Percentiles rank a stretch among this genome's conserved stretches.
These are phyloP conservation scores for Saprolegnia parasitica DNA, from an alignment of 352 stramenopile genomes.

Conservation along the genomic window DNA sequence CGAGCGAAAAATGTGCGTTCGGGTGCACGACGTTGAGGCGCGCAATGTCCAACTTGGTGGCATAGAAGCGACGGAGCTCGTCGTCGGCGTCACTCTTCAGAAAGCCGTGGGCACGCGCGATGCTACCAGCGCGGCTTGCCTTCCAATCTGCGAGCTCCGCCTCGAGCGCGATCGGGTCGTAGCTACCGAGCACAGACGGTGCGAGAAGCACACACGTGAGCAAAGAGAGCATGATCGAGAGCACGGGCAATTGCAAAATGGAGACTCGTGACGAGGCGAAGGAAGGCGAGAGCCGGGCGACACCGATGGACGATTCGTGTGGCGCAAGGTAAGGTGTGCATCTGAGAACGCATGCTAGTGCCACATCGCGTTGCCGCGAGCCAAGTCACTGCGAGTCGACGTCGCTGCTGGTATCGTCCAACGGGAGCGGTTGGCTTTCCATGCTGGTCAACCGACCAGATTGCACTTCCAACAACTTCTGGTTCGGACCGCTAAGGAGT, in stretches of 20 bases:
- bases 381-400: too few species aligned
- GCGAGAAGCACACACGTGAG: not conserved
- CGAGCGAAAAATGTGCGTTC: constrained; percentile 38
- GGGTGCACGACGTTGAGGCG: constrained; percentile 27
- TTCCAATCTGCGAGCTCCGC: constrained; percentile 8
- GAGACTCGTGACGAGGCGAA: not conserved
- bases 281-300: not conserved
- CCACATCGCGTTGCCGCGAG: too few species aligned
- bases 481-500: too few species aligned
- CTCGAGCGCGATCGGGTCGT: not conserved
- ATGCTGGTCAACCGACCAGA: too few species aligned
- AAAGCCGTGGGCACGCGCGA: constrained; percentile 10
- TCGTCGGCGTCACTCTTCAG: not conserved
- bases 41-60: constrained; percentile 16
- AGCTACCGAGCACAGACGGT: constrained; percentile 1
- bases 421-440: too few species aligned
- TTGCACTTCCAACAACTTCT: too few species aligned
- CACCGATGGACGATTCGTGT: not conserved
- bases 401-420: too few species aligned
- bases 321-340: too few species aligned
- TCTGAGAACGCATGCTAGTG: not conserved
- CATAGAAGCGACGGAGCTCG: constrained; percentile 11
- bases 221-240: not conserved
- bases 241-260: not conserved
- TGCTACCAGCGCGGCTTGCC: not conserved